phyloP scores from a whole-genome alignment of 2,329 filamentous ascomycete genomes.

The Fusarium pseudoanthophilum region DNA sequence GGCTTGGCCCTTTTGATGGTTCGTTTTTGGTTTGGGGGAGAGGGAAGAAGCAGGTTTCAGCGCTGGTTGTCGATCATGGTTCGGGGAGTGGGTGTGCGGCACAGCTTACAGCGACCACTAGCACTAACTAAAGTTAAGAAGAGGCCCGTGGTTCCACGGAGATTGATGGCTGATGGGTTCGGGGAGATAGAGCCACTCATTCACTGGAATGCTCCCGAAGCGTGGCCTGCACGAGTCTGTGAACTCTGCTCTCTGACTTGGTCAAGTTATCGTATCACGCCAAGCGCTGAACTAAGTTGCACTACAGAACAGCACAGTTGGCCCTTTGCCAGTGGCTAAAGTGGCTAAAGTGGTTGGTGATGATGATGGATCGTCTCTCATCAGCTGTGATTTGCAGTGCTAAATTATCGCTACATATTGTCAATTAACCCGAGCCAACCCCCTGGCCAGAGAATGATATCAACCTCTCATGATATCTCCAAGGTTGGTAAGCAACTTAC shows the following conservation, averaged over 20 bases:
- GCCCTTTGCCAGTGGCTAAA: not conserved
- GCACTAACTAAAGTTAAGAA: not conserved
- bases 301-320: not conserved
- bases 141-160: slow-evolving; percentile 21
- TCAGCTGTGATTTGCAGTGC: not conserved
- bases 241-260: not conserved
- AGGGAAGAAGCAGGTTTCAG: slow-evolving; percentile 10
- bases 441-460: not conserved
- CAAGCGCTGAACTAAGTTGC: slow-evolving; percentile 13
- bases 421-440: slow-evolving; percentile 2
- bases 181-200: slow-evolving; percentile 28
- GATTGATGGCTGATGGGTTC: slow-evolving; percentile 40
- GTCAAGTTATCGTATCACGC: not conserved
- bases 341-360: not conserved
- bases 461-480: slow-evolving; percentile 1
- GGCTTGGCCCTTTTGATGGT: not conserved
- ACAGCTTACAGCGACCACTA: not conserved
- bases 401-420: not conserved
- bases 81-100: slow-evolving; percentile 35
- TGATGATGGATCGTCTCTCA: not conserved
- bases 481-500: slow-evolving; percentile 2
- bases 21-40: not conserved
- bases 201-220: slow-evolving; percentile 32
- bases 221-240: slow-evolving; percentile 24
- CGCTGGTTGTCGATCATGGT: slow-evolving; percentile 37